These are phyloP conservation scores for Lablab purpureus DNA, from an alignment of 306 rosid genomes.

Conservation along the genomic window DNA sequence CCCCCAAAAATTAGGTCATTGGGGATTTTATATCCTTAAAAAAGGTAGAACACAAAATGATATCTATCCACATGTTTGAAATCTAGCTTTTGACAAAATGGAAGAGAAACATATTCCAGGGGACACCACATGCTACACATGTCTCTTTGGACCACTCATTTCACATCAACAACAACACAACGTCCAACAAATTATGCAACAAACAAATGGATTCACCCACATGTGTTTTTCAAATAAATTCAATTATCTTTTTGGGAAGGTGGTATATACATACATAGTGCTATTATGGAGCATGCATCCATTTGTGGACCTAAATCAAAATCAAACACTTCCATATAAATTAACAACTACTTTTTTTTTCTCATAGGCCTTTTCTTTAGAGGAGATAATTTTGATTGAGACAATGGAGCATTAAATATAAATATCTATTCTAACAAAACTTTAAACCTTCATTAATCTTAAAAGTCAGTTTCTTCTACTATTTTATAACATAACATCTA, in stretches of 20 bases:
- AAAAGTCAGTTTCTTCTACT: no score
- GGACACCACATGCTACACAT: neutral
- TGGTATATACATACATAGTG: neutral
- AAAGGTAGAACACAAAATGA: neutral
- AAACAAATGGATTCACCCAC: constrained; percentile 12
- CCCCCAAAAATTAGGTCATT: no score
- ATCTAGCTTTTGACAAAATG: constrained; percentile 14
- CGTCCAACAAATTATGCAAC: constrained; percentile 2
- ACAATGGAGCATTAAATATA: no score
- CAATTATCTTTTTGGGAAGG: neutral
- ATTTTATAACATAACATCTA: no score
- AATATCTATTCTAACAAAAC: no score
- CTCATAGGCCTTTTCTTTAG: no score
- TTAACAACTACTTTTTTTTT: neutral
- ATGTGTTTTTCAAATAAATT: neutral
- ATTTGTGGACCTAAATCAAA: neutral
- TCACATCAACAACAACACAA: neutral
- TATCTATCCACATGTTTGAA: neutral
- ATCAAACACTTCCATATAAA: neutral
- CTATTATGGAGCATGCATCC: neutral
- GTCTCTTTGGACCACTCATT: neutral
- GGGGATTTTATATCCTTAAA: neutral
- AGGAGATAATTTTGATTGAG: no score
- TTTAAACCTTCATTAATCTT: no score
- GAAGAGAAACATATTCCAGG: constrained; percentile 12